A percentile compares a stretch with the other conserved stretches of the same genome.
These are phyloP conservation scores for Kwoniella dejecticola DNA, from an alignment of 768 basidiomycete species.

Conservation along the genomic window DNA sequence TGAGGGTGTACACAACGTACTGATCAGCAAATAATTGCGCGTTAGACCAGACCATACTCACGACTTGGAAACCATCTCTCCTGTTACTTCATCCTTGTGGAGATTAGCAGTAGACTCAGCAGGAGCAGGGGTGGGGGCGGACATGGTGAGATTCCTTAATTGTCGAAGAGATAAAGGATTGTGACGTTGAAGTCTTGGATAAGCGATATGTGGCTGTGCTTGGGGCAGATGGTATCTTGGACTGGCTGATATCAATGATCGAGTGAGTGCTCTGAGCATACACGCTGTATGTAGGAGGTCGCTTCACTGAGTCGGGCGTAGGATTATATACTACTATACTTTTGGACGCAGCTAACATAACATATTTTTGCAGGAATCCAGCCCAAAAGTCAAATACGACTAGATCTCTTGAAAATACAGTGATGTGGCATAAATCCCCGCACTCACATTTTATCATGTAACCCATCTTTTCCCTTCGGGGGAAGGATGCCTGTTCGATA, in stretches of 20 bases:
- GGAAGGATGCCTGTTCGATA: no score
- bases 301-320: no score
- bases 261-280: constrained; percentile 25
- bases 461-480: no score
- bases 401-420: no score
- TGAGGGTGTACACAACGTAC: constrained; percentile 49
- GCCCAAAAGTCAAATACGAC: no score
- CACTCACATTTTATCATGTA: not conserved
- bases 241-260: not conserved
- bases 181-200: not conserved
- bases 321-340: no score
- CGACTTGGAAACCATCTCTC: constrained; percentile 97
- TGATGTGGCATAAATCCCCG: constrained; percentile 3
- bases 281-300: constrained; percentile 2
- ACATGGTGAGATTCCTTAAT: constrained; percentile 44
- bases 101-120: constrained; percentile 38
- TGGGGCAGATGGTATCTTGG: not conserved
- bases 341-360: no score
- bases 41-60: no score
- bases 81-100: constrained; percentile 67
- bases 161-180: not conserved
- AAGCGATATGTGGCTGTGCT: no score
- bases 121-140: constrained; percentile 52
- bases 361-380: no score
- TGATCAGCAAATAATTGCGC: constrained; percentile 44